These are phyloP conservation scores for Leucocoprinus birnbaumii DNA, from an alignment of 768 basidiomycete genomes.

Conservation along the genomic window DNA sequence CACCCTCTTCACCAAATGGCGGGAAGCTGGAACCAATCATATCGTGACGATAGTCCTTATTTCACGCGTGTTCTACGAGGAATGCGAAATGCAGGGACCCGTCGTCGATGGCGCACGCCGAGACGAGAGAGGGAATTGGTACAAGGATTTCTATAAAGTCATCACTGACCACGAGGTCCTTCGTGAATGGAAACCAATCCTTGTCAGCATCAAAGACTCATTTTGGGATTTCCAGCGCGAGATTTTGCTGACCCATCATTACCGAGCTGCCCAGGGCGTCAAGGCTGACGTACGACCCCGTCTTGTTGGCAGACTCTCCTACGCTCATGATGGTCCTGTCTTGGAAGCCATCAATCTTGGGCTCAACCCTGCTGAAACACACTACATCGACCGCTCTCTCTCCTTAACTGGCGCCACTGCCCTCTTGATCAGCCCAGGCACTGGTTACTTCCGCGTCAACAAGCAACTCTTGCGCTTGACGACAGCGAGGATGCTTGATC, in stretches of 20 bases:
- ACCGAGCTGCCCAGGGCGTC: slow-evolving; percentile 55
- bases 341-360: slow-evolving; percentile 93
- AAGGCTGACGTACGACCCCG: slow-evolving; percentile 48
- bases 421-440: slow-evolving; percentile 88
- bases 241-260: slow-evolving; percentile 87
- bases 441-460: slow-evolving; percentile 89
- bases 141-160: slow-evolving; percentile 96
- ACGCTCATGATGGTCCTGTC: slow-evolving; percentile 93
- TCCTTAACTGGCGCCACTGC: slow-evolving; percentile 84
- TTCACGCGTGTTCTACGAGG: slow-evolving; percentile 87
- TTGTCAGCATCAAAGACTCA: slow-evolving; percentile 84
- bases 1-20: slow-evolving; percentile 82
- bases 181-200: slow-evolving; percentile 82
- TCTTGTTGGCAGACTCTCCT: slow-evolving; percentile 75
- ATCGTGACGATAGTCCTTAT: slow-evolving; percentile 93
- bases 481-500: slow-evolving; percentile 90
- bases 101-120: slow-evolving; percentile 39
- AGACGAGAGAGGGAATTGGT: slow-evolving; percentile 76
- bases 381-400: slow-evolving; percentile 93
- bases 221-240: slow-evolving; percentile 91
- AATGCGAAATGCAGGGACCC: slow-evolving; percentile 75
- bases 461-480: slow-evolving; percentile 89
- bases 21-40: slow-evolving; percentile 83
- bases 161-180: slow-evolving; percentile 90
- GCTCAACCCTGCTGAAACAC: slow-evolving; percentile 89